These are phyloP conservation scores for Trapa incisa DNA, from an alignment of 345 rosid species.

Conservation along the genomic window DNA sequence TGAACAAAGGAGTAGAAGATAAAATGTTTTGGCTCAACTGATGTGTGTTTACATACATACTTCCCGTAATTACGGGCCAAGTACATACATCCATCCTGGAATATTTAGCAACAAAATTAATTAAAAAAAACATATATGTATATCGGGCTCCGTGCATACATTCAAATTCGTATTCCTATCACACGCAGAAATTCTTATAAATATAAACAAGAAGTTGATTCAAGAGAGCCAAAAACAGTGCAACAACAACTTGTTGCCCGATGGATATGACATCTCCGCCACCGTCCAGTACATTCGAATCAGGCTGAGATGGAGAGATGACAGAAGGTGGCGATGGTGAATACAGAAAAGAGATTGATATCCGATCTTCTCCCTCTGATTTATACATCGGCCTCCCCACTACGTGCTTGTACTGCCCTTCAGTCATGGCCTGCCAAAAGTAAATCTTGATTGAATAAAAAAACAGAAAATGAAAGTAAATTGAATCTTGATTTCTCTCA, in stretches of 20 bases:
- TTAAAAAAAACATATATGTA: not conserved
- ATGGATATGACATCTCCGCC: conserved; percentile 28
- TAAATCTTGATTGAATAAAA: too few species aligned
- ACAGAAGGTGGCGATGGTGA: conserved; percentile 16
- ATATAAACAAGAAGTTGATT: conserved; percentile 28
- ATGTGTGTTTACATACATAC: too few species aligned
- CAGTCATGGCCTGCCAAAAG: conserved; percentile 28
- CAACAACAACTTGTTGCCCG: conserved; percentile 41
- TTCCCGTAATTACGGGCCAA: too few species aligned
- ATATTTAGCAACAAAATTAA: too few species aligned
- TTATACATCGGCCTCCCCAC: conserved; percentile 44
- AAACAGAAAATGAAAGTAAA: too few species aligned
- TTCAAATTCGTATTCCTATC: not conserved
- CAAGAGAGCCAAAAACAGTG: conserved; percentile 36
- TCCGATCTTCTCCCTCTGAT: conserved; percentile 23
- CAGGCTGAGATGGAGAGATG: not conserved
- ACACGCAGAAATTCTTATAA: conserved; percentile 20
- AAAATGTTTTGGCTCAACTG: too few species aligned
- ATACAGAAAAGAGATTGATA: conserved; percentile 49
- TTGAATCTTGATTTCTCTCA: too few species aligned
- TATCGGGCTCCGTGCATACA: not conserved
- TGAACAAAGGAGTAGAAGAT: too few species aligned
- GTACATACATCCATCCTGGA: too few species aligned
- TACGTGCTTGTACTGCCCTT: conserved; percentile 49
- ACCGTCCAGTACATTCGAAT: not conserved